Evolutionary conservation across 208 protist species (phyloP).

Genomic region (Acanthamoeba royreba): DNA sequence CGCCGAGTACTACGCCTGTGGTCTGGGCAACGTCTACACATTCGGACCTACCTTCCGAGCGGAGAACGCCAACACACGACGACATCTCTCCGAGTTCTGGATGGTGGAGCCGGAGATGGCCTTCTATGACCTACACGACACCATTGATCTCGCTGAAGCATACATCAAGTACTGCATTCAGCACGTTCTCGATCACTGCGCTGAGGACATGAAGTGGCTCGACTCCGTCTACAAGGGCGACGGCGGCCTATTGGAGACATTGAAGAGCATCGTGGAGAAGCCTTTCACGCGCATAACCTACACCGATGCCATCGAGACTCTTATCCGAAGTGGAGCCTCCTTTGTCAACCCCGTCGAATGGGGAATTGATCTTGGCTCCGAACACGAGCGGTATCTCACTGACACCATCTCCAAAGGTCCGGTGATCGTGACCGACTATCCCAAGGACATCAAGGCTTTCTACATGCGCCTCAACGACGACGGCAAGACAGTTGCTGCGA

Average conservation of each 20-base stretch:
- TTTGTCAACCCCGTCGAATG: slow-evolving; percentile 67
- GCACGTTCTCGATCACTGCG: slow-evolving; percentile 29
- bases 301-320: slow-evolving; percentile 76
- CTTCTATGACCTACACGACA: slow-evolving; percentile 72
- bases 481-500: slow-evolving; percentile 68
- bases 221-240: slow-evolving; percentile 29
- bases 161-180: slow-evolving; percentile 53
- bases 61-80: slow-evolving; percentile 75
- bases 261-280: slow-evolving; percentile 51
- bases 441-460: slow-evolving; percentile 78
- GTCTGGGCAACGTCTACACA: slow-evolving; percentile 79
- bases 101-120: slow-evolving; percentile 87
- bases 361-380: slow-evolving; percentile 75
- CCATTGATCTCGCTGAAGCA: slow-evolving; percentile 64
- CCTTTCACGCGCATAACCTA: slow-evolving; percentile 74
- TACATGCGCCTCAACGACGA: slow-evolving; percentile 81
- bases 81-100: slow-evolving; percentile 87
- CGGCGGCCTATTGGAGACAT: slow-evolving; percentile 26
- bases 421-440: slow-evolving; percentile 80
- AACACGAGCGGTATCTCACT: slow-evolving; percentile 78
- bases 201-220: slow-evolving; percentile 61
- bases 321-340: slow-evolving; percentile 50
- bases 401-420: slow-evolving; percentile 54
- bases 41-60: slow-evolving; percentile 84
- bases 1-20: slow-evolving; percentile 70